Conservation (phyloP, 768 basidiomycete species). For the Pisolithus albus region DNA sequence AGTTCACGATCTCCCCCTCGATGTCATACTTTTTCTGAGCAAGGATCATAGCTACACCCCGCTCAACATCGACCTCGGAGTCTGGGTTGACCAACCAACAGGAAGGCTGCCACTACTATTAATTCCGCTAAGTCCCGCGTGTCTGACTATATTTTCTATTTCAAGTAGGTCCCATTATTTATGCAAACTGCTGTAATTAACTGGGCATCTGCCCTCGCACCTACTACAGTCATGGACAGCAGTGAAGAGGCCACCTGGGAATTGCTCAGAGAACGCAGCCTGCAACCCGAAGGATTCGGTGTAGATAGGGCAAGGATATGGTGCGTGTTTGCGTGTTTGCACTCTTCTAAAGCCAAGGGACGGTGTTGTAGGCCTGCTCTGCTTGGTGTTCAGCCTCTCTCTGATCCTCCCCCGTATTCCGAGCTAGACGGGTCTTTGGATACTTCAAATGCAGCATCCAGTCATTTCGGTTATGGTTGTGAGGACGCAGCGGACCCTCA, state of each 20-base stretch:
- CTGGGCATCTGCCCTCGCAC: no score
- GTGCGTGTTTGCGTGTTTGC: constrained; percentile 28
- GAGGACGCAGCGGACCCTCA: constrained; percentile 32
- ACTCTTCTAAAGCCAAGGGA: background rate
- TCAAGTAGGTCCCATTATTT: no score
- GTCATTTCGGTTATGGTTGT: background rate
- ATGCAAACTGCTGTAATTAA: no score
- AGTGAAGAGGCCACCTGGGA: constrained; percentile 38
- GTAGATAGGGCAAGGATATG: constrained; percentile 48
- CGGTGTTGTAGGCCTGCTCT: constrained; percentile 18
- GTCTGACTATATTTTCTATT: no score
- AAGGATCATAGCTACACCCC: no score
- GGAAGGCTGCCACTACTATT: no score
- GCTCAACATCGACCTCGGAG: no score
- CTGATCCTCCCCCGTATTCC: constrained; percentile 27
- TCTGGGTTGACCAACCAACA: no score
- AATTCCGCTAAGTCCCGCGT: no score
- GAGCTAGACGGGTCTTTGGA: constrained; percentile 15
- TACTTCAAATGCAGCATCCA: background rate
- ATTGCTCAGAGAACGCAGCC: constrained; percentile 38
- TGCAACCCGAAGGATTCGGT: constrained; percentile 61
- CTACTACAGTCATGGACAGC: background rate
- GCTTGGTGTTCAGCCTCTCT: constrained; percentile 34
- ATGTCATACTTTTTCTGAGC: no score
- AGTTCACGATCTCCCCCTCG: no score